Evolutionary conservation across 208 protist genomes (phyloP).

Genomic region (Tetramitus jugosus): DNA sequence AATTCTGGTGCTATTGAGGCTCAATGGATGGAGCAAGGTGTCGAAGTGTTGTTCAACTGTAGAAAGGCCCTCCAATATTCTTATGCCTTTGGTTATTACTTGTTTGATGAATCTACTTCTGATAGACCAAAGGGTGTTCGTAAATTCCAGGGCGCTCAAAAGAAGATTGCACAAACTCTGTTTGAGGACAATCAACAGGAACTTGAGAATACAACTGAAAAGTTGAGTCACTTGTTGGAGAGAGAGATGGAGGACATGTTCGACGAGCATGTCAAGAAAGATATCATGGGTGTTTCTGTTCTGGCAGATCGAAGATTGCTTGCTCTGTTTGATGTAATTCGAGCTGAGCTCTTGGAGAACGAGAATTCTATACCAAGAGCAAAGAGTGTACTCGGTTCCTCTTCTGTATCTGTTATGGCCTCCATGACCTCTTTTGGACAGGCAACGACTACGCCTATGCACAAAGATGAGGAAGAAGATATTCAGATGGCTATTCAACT

Average conservation of each 20-base stretch:
- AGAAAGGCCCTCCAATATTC: neutral
- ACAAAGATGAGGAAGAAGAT: neutral
- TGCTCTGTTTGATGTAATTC: neutral
- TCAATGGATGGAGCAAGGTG: neutral
- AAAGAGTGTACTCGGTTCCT: no score
- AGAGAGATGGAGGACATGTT: neutral
- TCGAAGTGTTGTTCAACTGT: neutral
- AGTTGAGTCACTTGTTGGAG: neutral
- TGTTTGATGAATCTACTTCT: neutral
- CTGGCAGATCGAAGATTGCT: neutral
- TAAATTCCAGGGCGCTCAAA: neutral
- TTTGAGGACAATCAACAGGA: neutral
- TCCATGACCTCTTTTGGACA: neutral
- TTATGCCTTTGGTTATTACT: neutral
- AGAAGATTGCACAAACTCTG: neutral
- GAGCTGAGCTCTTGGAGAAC: neutral
- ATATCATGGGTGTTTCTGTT: neutral
- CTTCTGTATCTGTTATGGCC: neutral
- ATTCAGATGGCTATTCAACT: no score
- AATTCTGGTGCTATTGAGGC: neutral
- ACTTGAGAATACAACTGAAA: neutral
- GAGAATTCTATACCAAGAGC: neutral
- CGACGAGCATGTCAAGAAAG: neutral
- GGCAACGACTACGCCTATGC: neutral
- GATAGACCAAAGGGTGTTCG: neutral